These are phyloP conservation scores for Collybia nuda DNA, from an alignment of 768 basidiomycete genomes.

Conservation along the genomic window DNA sequence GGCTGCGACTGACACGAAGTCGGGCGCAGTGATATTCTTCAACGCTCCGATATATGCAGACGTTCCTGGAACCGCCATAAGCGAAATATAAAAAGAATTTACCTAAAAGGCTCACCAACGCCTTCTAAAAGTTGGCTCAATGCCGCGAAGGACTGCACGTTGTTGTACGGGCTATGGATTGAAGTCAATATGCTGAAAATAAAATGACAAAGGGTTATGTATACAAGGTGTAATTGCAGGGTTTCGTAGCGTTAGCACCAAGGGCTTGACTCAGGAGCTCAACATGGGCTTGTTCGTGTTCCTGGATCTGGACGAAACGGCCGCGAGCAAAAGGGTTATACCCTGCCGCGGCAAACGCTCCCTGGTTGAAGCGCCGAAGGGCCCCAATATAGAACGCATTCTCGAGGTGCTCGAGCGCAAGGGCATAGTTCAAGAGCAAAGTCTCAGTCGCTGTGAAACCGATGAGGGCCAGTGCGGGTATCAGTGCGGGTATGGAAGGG, in stretches of 20 bases:
- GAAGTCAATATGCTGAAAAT: background rate
- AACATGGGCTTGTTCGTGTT: constrained; percentile 56
- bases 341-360: constrained; percentile 46
- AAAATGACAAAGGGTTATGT: constrained; percentile 10
- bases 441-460: constrained; percentile 8
- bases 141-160: constrained; percentile 47
- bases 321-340: constrained; percentile 44
- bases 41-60: constrained; percentile 61
- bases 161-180: constrained; percentile 43
- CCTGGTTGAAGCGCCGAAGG: constrained; percentile 40
- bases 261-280: constrained; percentile 31
- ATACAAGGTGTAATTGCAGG: constrained; percentile 62
- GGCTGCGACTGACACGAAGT: constrained; percentile 52
- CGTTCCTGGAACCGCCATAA: constrained; percentile 16
- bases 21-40: constrained; percentile 41
- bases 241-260: constrained; percentile 47
- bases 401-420: constrained; percentile 52
- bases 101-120: constrained; percentile 30
- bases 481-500: too few species aligned
- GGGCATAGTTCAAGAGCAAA: constrained; percentile 39
- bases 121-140: constrained; percentile 55
- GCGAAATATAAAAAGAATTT: background rate
- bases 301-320: constrained; percentile 47
- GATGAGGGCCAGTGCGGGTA: background rate
- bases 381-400: constrained; percentile 42